A percentile compares a stretch with the other conserved stretches of the same genome.
phyloP scores from a whole-genome alignment of 176 grass and related monocot species.

The Themeda triandra region DNA sequence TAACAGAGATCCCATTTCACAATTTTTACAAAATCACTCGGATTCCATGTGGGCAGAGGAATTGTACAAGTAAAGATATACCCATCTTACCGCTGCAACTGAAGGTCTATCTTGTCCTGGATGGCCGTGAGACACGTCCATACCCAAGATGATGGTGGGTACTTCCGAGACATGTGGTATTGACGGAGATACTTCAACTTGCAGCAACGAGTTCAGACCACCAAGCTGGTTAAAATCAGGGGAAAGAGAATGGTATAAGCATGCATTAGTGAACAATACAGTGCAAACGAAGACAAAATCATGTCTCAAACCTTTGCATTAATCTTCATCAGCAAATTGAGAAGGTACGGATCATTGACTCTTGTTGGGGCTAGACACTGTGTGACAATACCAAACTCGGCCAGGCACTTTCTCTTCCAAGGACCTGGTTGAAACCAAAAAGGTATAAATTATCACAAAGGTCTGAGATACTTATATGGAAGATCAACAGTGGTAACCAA shows the following conservation, averaged over 20 bases:
- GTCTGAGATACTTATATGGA: not conserved
- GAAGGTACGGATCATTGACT: conserved; percentile 83
- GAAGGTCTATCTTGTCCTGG: conserved; percentile 80
- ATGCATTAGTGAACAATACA: not conserved
- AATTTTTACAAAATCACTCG: conserved; percentile 13
- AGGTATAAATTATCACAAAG: not conserved
- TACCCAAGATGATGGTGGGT: conserved; percentile 83
- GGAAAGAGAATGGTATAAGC: not conserved
- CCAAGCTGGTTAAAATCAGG: conserved; percentile 47
- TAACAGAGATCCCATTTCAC: not conserved
- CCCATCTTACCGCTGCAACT: conserved; percentile 66
- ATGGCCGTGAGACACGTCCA: conserved; percentile 84
- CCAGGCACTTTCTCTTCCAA: conserved; percentile 90
- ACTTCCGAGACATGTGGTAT: conserved; percentile 61
- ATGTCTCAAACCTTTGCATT: conserved; percentile 75
- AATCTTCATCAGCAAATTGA: conserved; percentile 84
- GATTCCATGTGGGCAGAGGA: not conserved
- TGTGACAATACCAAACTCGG: conserved; percentile 88
- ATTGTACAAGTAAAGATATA: not conserved
- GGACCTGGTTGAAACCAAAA: conserved; percentile 53
- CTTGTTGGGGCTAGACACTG: conserved; percentile 77
- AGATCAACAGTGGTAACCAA: not conserved
- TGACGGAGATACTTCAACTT: conserved; percentile 44
- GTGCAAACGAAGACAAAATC: not conserved
- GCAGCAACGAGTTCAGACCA: conserved; percentile 78